These are phyloP conservation scores for Phytophthora idaei DNA, from an alignment of 352 stramenopile species.

Conservation along the genomic window DNA sequence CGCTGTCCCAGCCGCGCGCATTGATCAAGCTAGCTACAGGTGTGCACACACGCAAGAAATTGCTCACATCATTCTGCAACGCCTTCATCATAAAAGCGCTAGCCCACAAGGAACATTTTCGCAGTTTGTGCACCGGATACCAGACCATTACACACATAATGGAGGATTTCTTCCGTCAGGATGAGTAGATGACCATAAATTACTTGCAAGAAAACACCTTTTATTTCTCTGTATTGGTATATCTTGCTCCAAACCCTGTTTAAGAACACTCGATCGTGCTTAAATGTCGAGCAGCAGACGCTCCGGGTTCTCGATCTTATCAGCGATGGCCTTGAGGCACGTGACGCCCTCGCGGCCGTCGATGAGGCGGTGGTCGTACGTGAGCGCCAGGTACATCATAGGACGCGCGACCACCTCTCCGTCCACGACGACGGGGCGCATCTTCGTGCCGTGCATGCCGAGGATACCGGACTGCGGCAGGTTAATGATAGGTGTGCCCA, in stretches of 20 bases:
- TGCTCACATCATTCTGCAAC: constrained; percentile 45
- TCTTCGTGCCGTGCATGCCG: constrained; percentile 99
- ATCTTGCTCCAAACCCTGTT: too few species aligned
- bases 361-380: constrained; percentile 99
- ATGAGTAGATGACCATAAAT: not conserved
- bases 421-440: constrained; percentile 94
- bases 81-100: constrained; percentile 42
- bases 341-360: constrained; percentile 98
- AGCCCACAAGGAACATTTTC: not conserved
- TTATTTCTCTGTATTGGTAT: constrained; percentile 11
- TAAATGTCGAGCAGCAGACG: constrained; percentile 97
- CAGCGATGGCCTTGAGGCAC: constrained; percentile 97
- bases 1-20: constrained; percentile 42
- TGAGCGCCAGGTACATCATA: constrained; percentile 99
- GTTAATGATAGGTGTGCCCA: constrained; percentile 99
- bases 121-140: too few species aligned
- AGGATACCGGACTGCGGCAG: constrained; percentile 98
- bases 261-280: not conserved
- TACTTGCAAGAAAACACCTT: constrained; percentile 19
- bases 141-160: not conserved
- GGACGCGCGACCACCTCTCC: constrained; percentile 96
- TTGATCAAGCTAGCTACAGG: constrained; percentile 42
- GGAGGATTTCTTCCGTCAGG: constrained; percentile 42
- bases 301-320: constrained; percentile 98
- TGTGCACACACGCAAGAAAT: constrained; percentile 36